Evolutionary conservation across 1,284 basidiomycete genomes (phyloP), one percentile per base, ranked within the genome.

Genomic region (Papiliotrema fonsecae): DNA sequence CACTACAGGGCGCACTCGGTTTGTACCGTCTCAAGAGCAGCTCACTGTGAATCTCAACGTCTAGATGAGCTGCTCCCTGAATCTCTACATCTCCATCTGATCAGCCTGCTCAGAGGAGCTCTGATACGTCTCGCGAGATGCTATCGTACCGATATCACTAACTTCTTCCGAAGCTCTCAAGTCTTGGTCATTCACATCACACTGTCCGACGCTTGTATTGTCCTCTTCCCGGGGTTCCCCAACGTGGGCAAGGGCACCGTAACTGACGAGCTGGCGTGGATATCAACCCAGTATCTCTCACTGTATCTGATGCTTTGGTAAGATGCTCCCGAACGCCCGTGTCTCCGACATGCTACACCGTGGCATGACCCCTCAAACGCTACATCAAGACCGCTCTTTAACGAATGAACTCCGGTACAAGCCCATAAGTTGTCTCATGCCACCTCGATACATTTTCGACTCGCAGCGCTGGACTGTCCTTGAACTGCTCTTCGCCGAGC

Each of bases 171-270:
- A n/a, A n/a, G n/a, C n/a, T n/a, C n/a, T n/a, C n/a, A n/a, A n/a
- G n/a, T n/a, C n/a, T n/a, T n/a, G n/a, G n/a, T n/a, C n/a, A n/a
- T n/a, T n/a, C n/a, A n/a, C n/a, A n/a, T n/a, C n/a, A n/a, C n/a
- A n/a, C n/a, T 50, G 47, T 18, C 53, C 1, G 53, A 51, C 42
- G 55, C 52, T 26, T 34, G 52, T 19, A 53, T 68, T 25, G 51
- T 63, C 28, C 52, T 68, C 27, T 55, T 67, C 51, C 64, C 65
- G 42, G 65, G 65, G 4, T 66, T 62, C 50, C 65, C 65, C 18
- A 64, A 56, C 2, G 60, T 65, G 10, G 65, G 65, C 38, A 68
- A 68, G 49, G 50, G 53, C 10, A 50, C 59, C 6, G 57, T 61
- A 11, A 64, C 63, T 2, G 42, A 51, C 30, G 60, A 62, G 50